phyloP scores from a whole-genome alignment of 345 rosid species.

The Hypericum perforatum region DNA sequence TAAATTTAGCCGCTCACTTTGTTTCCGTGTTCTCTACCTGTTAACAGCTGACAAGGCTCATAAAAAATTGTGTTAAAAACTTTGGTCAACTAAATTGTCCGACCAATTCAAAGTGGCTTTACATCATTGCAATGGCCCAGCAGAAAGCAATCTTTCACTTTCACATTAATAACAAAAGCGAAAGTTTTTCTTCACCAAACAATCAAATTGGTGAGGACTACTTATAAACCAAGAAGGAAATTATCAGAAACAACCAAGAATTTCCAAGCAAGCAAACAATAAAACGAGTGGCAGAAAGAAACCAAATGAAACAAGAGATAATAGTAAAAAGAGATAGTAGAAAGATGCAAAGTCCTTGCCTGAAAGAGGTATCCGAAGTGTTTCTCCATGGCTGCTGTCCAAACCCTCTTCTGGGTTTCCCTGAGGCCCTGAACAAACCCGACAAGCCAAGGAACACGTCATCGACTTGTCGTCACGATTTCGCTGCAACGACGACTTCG shows the following conservation, averaged over 20 bases:
- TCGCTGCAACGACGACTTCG: slow-evolving; percentile 49
- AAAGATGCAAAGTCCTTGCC: slow-evolving; percentile 31
- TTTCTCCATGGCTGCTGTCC: slow-evolving; percentile 65
- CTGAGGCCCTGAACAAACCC: slow-evolving; percentile 27
- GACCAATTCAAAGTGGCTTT: slow-evolving; percentile 25
- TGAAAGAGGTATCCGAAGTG: slow-evolving; percentile 30
- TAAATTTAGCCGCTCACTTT: too few relatives aligned
- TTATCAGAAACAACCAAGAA: neutral
- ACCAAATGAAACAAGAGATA: neutral
- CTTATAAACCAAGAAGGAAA: neutral
- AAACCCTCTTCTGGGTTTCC: slow-evolving; percentile 19
- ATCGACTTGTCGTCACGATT: slow-evolving; percentile 52
- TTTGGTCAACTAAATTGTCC: slow-evolving; percentile 11
- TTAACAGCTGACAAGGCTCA: neutral
- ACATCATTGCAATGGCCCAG: neutral
- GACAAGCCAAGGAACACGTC: slow-evolving; percentile 35
- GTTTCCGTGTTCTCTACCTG: neutral
- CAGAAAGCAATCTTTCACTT: neutral
- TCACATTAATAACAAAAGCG: slow-evolving; percentile 1
- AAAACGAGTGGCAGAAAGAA: slow-evolving; percentile 3
- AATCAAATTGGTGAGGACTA: neutral
- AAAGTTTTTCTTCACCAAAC: neutral
- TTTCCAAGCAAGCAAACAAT: slow-evolving; percentile 1
- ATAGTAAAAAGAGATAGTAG: slow-evolving; percentile 6
- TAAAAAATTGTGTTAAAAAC: slow-evolving; percentile 2